phyloP scores from a whole-genome alignment of 163 green algal genomes.

The Prototheca stagnorum region DNA sequence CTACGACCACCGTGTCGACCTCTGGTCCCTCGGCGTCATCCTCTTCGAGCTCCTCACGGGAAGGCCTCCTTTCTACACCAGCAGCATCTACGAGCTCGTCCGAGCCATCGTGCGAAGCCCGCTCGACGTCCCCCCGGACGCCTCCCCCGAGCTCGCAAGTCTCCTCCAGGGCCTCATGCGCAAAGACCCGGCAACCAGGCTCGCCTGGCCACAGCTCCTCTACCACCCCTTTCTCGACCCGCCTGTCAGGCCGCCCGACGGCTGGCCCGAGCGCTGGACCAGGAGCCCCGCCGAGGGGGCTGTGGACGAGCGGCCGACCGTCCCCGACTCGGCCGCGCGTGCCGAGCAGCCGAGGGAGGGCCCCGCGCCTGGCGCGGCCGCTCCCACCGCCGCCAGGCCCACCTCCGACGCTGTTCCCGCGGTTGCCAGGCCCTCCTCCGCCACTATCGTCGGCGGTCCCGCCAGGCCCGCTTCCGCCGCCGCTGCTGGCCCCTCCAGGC shows the following conservation, averaged over 20 bases:
- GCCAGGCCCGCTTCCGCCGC: too few species aligned
- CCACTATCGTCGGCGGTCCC: too few species aligned
- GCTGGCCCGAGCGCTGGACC: too few species aligned
- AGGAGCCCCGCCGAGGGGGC: too few species aligned
- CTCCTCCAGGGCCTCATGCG: conserved; percentile 75
- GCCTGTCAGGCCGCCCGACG: background rate
- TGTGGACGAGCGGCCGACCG: too few species aligned
- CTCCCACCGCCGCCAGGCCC: background rate
- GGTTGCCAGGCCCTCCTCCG: too few species aligned
- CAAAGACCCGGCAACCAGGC: conserved; percentile 65
- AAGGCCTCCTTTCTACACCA: conserved; percentile 97
- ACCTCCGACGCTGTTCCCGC: too few species aligned
- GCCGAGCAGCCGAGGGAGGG: background rate
- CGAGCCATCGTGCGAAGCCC: conserved; percentile 74
- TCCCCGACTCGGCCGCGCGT: background rate
- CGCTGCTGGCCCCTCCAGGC: too few species aligned
- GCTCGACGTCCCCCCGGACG: background rate
- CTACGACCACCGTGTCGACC: conserved; percentile 83
- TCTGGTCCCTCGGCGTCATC: conserved; percentile 97
- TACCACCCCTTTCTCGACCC: conserved; percentile 80
- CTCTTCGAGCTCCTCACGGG: conserved; percentile 94
- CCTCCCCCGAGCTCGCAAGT: background rate
- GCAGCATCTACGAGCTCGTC: conserved; percentile 92
- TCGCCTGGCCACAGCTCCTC: conserved; percentile 82
- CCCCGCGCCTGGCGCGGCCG: background rate